Conservation (phyloP, 1,139 yeast species). For the Blastobotrys aristatus region DNA sequence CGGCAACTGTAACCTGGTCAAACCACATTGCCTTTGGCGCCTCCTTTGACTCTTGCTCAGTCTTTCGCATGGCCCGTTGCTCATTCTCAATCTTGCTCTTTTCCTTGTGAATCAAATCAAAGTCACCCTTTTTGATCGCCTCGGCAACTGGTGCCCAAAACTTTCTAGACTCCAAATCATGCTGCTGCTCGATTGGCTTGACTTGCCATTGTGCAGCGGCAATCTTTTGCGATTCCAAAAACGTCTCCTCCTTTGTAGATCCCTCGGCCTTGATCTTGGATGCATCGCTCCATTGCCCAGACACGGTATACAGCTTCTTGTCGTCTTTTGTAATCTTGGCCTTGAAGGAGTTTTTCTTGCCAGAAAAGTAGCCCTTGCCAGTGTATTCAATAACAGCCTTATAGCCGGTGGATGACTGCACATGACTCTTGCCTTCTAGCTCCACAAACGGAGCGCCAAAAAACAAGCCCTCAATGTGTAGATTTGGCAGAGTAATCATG, state of each 20-base stretch:
- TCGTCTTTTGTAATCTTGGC: constrained; percentile 65
- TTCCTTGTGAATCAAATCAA: constrained; percentile 64
- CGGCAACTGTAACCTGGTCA: constrained; percentile 22
- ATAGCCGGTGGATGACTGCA: constrained; percentile 78
- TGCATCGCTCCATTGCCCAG: constrained; percentile 89
- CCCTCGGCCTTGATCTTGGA: constrained; percentile 43
- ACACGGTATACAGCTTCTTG: constrained; percentile 67
- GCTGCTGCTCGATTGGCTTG: constrained; percentile 73
- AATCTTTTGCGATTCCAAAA: constrained; percentile 61
- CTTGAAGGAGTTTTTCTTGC: constrained; percentile 88
- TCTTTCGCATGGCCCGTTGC: constrained; percentile 74
- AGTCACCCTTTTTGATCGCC: constrained; percentile 74
- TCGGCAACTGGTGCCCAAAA: constrained; percentile 88
- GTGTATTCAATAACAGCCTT: constrained; percentile 69
- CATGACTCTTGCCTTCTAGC: constrained; percentile 76
- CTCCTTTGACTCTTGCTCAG: constrained; percentile 57
- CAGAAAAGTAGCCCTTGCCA: constrained; percentile 95
- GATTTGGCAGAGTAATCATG: constrained; percentile 85
- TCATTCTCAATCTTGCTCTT: constrained; percentile 74
- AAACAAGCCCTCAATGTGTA: constrained; percentile 89
- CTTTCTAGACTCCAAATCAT: constrained; percentile 67
- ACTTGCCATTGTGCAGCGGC: constrained; percentile 57
- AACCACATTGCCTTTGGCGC: constrained; percentile 81
- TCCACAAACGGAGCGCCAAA: constrained; percentile 82
- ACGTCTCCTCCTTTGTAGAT: constrained; percentile 43